These are phyloP conservation scores for Trichoderma virens DNA, from an alignment of 495 filamentous ascomycete species.

Conservation along the genomic window DNA sequence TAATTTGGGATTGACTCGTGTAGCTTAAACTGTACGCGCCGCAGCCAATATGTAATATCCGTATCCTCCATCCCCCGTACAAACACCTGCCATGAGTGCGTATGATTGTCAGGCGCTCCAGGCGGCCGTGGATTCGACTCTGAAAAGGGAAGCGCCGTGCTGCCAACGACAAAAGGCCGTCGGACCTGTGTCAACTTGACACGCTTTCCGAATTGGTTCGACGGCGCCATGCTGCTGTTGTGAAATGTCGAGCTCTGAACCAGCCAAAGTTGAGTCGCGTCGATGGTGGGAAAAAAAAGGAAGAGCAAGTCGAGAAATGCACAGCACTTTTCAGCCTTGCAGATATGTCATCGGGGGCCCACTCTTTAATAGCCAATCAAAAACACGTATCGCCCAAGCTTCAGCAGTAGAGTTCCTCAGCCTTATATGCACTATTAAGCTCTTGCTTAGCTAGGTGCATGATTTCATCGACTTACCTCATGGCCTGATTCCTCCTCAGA, in stretches of 20 bases:
- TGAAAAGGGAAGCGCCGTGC: conserved; percentile 62
- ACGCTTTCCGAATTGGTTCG: conserved; percentile 41
- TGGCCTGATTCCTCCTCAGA: neutral
- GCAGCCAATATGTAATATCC: conserved; percentile 90
- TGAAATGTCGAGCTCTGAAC: neutral
- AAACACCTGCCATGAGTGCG: conserved; percentile 90
- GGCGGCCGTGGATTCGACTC: conserved; percentile 49
- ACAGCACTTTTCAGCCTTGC: neutral
- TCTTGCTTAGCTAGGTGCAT: neutral
- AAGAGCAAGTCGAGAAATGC: neutral
- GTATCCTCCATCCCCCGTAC: conserved; percentile 77
- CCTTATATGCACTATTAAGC: neutral
- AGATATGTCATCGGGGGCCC: conserved; percentile 1
- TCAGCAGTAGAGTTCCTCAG: neutral
- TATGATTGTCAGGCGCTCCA: conserved; percentile 74
- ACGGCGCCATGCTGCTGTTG: conserved; percentile 38
- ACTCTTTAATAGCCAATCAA: neutral
- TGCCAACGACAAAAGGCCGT: conserved; percentile 78
- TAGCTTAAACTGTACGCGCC: conserved; percentile 95
- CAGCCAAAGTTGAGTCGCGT: neutral
- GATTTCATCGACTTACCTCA: neutral
- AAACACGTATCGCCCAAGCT: neutral
- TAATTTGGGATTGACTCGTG: conserved; percentile 91
- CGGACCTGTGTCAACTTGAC: conserved; percentile 65
- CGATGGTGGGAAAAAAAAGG: neutral